Conservation (phyloP, 116 monocot genomes). For the Trichopus zeylanicus region DNA sequence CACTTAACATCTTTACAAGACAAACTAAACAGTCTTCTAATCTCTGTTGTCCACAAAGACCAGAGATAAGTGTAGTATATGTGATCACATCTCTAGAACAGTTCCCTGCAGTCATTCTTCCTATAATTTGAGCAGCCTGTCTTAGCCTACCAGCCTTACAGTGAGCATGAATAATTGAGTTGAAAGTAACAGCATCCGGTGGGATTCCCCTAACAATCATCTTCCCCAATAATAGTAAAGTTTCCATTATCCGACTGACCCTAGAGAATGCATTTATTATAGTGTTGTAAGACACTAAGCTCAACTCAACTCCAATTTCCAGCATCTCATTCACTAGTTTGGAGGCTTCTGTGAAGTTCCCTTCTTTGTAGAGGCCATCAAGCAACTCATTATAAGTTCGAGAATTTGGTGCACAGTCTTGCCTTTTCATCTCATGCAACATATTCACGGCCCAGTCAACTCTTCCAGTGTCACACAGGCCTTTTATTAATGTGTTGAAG, state of each 20-base stretch:
- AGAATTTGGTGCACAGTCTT: conserved; percentile 36
- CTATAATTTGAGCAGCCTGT: conserved; percentile 32
- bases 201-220: conserved; percentile 52
- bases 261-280: conserved; percentile 47
- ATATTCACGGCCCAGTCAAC: conserved; percentile 28
- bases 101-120: conserved; percentile 26
- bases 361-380: conserved; percentile 51
- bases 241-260: conserved; percentile 23
- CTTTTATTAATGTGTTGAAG: conserved; percentile 62
- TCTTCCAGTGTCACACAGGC: conserved; percentile 47
- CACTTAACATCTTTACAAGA: conserved; percentile 59
- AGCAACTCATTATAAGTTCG: conserved; percentile 76
- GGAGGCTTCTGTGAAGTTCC: conserved; percentile 29
- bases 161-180: conserved; percentile 52
- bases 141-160: conserved; percentile 47
- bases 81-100: conserved; percentile 40
- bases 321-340: conserved; percentile 46
- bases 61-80: conserved; percentile 65
- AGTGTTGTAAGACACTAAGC: conserved; percentile 58
- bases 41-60: conserved; percentile 40
- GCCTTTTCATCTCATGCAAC: conserved; percentile 38
- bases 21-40: conserved; percentile 47
- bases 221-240: conserved; percentile 43
- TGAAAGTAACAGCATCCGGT: conserved; percentile 60
- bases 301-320: conserved; percentile 20